phyloP scores from a whole-genome alignment of 1,139 yeast species.

The Pichia sp. region DNA sequence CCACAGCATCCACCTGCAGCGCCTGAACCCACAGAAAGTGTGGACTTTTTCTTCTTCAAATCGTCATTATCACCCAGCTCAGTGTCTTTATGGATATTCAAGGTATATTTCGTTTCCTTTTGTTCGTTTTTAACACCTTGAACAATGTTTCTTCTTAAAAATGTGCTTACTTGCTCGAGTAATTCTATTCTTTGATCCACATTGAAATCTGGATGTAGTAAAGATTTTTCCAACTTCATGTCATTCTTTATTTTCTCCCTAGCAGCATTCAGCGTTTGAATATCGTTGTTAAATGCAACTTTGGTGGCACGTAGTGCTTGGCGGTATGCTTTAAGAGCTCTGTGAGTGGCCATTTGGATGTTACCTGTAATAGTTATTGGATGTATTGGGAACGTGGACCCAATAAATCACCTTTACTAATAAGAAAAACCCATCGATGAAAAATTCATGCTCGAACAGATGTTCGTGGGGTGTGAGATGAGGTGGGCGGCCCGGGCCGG shows the following conservation, averaged over 20 bases:
- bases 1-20: slow-evolving; percentile 37
- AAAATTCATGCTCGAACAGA: no score
- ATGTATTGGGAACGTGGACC: no score
- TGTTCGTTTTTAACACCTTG: slow-evolving; percentile 56
- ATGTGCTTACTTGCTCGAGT: slow-evolving; percentile 59
- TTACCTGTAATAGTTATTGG: not conserved
- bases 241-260: slow-evolving; percentile 46
- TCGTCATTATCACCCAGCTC: slow-evolving; percentile 87
- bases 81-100: slow-evolving; percentile 72
- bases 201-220: slow-evolving; percentile 43
- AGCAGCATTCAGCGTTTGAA: slow-evolving; percentile 49
- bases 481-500: no score
- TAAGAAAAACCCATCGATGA: no score
- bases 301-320: slow-evolving; percentile 59
- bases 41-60: slow-evolving; percentile 31
- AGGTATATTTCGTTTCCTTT: slow-evolving; percentile 33
- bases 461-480: no score
- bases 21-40: slow-evolving; percentile 22
- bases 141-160: slow-evolving; percentile 67
- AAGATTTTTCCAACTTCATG: slow-evolving; percentile 21
- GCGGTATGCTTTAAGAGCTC: slow-evolving; percentile 47
- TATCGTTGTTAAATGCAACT: slow-evolving; percentile 56
- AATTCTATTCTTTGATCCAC: slow-evolving; percentile 48
- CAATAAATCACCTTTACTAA: no score
- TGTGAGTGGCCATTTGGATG: slow-evolving; percentile 10